Evolutionary conservation across 1,284 basidiomycete genomes (phyloP).

Genomic region (Cryptococcus sp.): DNA sequence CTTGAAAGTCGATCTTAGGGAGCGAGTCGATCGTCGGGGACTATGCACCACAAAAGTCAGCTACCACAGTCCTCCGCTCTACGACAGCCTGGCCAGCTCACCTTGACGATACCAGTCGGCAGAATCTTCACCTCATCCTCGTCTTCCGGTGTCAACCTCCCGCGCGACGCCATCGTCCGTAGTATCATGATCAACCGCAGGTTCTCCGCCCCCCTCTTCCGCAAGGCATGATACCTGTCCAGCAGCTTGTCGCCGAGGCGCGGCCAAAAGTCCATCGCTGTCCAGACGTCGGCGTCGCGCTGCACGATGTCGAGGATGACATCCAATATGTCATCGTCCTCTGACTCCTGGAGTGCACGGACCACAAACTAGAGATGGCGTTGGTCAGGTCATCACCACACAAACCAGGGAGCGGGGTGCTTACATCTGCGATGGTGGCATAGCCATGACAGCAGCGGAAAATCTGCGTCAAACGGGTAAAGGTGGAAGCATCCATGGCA

Average conservation of each 20-base stretch:
- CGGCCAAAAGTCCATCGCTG: conserved; percentile 44
- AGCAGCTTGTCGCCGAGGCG: conserved; percentile 37
- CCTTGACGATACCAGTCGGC: conserved; percentile 15
- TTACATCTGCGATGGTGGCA: conserved; percentile 41
- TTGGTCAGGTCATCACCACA: background rate
- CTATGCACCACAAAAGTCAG: background rate
- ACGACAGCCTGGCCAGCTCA: conserved; percentile 3
- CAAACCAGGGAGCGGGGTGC: background rate
- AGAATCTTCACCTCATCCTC: conserved; percentile 31
- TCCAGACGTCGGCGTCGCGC: conserved; percentile 45
- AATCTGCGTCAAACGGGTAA: conserved; percentile 37
- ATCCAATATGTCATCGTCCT: conserved; percentile 38
- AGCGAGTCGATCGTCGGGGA: too few species aligned
- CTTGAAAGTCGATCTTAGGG: too few species aligned
- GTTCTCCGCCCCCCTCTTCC: conserved; percentile 26
- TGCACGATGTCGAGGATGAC: conserved; percentile 38
- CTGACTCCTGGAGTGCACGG: conserved; percentile 31
- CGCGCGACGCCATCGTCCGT: conserved; percentile 25
- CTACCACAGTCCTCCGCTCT: background rate
- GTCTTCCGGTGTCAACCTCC: conserved; percentile 33
- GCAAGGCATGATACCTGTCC: conserved; percentile 31
- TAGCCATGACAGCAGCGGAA: conserved; percentile 36
- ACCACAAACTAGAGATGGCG: conserved; percentile 25
- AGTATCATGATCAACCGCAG: conserved; percentile 26
- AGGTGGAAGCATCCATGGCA: conserved; percentile 41